Percentiles rank a stretch among this genome's conserved stretches.
Conservation (phyloP, 768 basidiomycete genomes). For the Lentinus tigrinus region DNA sequence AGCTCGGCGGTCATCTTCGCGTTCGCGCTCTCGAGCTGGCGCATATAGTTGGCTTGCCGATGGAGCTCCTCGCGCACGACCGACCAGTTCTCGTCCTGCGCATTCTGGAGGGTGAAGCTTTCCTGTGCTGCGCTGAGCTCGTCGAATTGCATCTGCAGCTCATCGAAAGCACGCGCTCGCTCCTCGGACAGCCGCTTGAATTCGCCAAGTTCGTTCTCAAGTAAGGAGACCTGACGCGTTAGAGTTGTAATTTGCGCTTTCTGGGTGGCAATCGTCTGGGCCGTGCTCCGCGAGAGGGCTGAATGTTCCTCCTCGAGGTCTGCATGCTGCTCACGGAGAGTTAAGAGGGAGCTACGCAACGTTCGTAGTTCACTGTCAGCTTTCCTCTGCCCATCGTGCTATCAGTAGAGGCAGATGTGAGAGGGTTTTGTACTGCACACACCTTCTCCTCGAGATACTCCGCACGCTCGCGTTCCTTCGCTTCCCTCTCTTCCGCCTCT, state of each 20-base stretch:
- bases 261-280: slow-evolving; percentile 50
- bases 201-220: slow-evolving; percentile 49
- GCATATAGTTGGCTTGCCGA: slow-evolving; percentile 61
- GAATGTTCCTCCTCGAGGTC: slow-evolving; percentile 62
- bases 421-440: slow-evolving; percentile 13
- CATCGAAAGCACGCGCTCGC: slow-evolving; percentile 38
- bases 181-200: slow-evolving; percentile 41
- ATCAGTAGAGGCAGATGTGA: not conserved
- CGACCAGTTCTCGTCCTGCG: slow-evolving; percentile 56
- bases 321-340: slow-evolving; percentile 55
- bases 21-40: slow-evolving; percentile 59
- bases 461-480: slow-evolving; percentile 56
- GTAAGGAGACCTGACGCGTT: slow-evolving; percentile 41
- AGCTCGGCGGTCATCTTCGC: slow-evolving; percentile 55
- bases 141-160: slow-evolving; percentile 49
- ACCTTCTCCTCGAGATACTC: slow-evolving; percentile 63
- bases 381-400: slow-evolving; percentile 37
- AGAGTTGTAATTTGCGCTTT: slow-evolving; percentile 51
- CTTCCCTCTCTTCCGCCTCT: slow-evolving; percentile 66
- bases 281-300: slow-evolving; percentile 43
- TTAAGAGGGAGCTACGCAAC: slow-evolving; percentile 47
- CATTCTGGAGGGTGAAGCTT: slow-evolving; percentile 23
- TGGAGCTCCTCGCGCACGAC: slow-evolving; percentile 69
- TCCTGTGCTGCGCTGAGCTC: slow-evolving; percentile 39
- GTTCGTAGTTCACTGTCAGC: slow-evolving; percentile 51